phyloP scores from a whole-genome alignment of 1,284 basidiomycete species.

The Schizopora paradoxa region DNA sequence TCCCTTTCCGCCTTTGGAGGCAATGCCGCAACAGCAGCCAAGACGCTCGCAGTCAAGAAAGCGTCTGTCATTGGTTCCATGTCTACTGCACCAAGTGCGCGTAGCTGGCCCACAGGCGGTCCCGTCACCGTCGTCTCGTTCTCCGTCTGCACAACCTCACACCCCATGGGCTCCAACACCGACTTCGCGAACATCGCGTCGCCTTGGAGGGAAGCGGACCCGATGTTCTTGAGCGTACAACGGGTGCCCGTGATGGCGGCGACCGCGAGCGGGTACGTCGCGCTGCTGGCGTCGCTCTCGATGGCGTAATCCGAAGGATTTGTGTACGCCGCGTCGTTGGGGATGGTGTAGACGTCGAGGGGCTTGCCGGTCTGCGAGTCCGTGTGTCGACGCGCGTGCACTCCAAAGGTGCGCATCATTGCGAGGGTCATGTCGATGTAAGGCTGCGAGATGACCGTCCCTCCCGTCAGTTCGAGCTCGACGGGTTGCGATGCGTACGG shows the following conservation, averaged over 20 bases:
- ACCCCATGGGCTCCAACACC: constrained; percentile 94
- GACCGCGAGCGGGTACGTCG: constrained; percentile 95
- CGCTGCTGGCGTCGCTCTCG: constrained; percentile 93
- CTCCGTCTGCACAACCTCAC: constrained; percentile 81
- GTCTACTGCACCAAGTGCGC: constrained; percentile 84
- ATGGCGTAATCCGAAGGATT: constrained; percentile 85
- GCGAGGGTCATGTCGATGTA: constrained; percentile 99
- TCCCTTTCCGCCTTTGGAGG: constrained; percentile 37
- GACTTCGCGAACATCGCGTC: constrained; percentile 94
- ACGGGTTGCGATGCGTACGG: constrained; percentile 85
- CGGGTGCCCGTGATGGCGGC: constrained; percentile 94
- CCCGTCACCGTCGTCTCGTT: constrained; percentile 92
- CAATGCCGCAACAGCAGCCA: constrained; percentile 80
- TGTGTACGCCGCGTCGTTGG: constrained; percentile 66
- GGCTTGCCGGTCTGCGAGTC: constrained; percentile 58
- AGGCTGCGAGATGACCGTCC: constrained; percentile 94
- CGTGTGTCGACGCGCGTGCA: constrained; percentile 68
- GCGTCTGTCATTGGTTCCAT: constrained; percentile 99
- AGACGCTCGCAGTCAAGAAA: constrained; percentile 90
- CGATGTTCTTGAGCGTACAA: constrained; percentile 92
- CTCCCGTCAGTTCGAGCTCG: constrained; percentile 86
- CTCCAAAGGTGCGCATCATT: constrained; percentile 96
- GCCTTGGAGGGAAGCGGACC: constrained; percentile 87
- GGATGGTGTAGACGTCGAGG: constrained; percentile 86
- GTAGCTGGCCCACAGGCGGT: constrained; percentile 75